These are phyloP conservation scores for Medicago truncatula DNA, from an alignment of 306 rosid genomes.

Conservation along the genomic window DNA sequence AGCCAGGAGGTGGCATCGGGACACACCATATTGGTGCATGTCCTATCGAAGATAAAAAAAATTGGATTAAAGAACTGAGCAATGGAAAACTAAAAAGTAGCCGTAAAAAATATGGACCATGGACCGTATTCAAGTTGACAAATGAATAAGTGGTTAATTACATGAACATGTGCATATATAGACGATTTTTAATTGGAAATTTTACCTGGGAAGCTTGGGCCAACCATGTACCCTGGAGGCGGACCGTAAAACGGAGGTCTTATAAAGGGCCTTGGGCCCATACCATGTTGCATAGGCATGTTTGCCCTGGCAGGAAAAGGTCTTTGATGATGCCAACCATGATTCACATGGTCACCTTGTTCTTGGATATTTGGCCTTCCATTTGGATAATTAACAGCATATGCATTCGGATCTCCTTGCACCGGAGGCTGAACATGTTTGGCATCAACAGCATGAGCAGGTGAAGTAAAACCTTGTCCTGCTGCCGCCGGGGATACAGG, in stretches of 20 bases:
- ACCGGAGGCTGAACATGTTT: slow-evolving; percentile 60
- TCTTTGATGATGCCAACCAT: slow-evolving; percentile 79
- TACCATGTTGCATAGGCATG: slow-evolving; percentile 69
- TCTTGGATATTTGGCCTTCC: slow-evolving; percentile 78
- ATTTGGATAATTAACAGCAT: slow-evolving; percentile 54
- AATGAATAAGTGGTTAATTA: slow-evolving; percentile 6
- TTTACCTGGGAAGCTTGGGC: slow-evolving; percentile 82
- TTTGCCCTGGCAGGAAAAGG: slow-evolving; percentile 67
- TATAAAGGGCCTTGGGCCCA: slow-evolving; percentile 76
- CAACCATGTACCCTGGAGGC: slow-evolving; percentile 76
- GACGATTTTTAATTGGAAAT: slow-evolving; percentile 28
- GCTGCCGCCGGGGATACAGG: slow-evolving; percentile 65
- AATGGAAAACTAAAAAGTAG: neutral
- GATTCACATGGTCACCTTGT: slow-evolving; percentile 65
- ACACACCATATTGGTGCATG: slow-evolving; percentile 74
- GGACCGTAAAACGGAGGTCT: slow-evolving; percentile 75
- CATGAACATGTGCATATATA: neutral
- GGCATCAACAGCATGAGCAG: slow-evolving; percentile 54
- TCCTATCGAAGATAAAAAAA: slow-evolving; percentile 54
- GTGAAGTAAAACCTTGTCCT: slow-evolving; percentile 62
- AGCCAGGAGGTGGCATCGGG: slow-evolving; percentile 67
- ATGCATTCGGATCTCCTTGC: slow-evolving; percentile 68
- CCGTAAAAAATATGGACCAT: neutral
- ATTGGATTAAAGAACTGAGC: slow-evolving; percentile 28
- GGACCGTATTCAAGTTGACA: too few species aligned